Evolutionary conservation across 768 basidiomycete genomes (phyloP), one percentile per base, ranked within the genome.

Genomic region (Lentinula boryana): DNA sequence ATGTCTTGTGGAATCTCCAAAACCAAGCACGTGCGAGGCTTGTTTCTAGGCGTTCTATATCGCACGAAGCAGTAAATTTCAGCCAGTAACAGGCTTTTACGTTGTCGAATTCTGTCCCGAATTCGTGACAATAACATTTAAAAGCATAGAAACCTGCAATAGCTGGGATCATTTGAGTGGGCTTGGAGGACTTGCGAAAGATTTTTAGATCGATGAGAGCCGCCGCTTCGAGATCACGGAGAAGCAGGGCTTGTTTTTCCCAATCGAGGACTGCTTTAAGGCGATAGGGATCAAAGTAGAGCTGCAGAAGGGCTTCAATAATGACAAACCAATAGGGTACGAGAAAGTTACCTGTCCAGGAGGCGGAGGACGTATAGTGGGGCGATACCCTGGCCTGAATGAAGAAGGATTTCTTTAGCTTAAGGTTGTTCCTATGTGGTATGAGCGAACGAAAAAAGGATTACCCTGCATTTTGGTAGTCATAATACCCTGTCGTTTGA

Each of bases 71-170:
- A 12, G 58, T n/a, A 6, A 35, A 41, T 36, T 56, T 56, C 5
- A 63, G 59, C 62, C 58, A 63, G 15, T 63, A 32, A 33, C 62
- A 63, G 23, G 62, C 58, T 13, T 40, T 50, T 21, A 48, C 46
- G 5, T 46, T 18, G 36, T 56, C 36, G 13, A 63, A 56, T 15
- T 41, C 56, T 2, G 56, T 57, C 5, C 62, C 62, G 3, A 63
- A 57, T 57, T 60, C 62, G 35, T 60, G 23, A 53, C 56, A 48
- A 16, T 63, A 58, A 16, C 62, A 21, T 44, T 51, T 21, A 38
- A 63, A 63, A n/a, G 56, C 53, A 46, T 60, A 63, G 16, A 63
- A 60, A n/a, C 58, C 13, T 32, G 62, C 62, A 16, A 60, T 18
- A 50, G 38, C 59, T 8, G 33, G 32, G 32, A 15, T 18, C 3